These are phyloP conservation scores for Crithidia brevicula DNA, from an alignment of 208 protist genomes.

Conservation along the genomic window DNA sequence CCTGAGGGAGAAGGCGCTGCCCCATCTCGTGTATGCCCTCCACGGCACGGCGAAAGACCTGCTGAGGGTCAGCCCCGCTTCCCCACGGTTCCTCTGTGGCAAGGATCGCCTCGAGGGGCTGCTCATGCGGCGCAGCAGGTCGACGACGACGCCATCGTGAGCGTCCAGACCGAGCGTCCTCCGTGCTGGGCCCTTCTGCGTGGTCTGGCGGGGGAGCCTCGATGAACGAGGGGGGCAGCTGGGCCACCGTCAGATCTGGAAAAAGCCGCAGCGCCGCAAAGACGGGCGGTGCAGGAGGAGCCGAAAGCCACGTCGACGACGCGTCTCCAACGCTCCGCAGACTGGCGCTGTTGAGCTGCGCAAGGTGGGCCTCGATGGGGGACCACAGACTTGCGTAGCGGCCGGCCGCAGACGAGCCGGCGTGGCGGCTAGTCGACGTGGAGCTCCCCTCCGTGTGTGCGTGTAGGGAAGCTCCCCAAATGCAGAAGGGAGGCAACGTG, in stretches of 20 bases:
- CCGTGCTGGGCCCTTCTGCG: background rate
- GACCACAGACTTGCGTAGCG: conserved; percentile 24
- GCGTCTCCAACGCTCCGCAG: background rate
- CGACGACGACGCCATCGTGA: background rate
- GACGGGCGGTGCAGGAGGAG: conserved; percentile 17
- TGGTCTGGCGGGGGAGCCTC: background rate
- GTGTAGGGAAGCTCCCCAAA: conserved; percentile 25
- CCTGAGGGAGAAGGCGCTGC: conserved; percentile 15
- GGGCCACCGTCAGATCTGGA: conserved; percentile 50
- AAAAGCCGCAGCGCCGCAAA: conserved; percentile 54
- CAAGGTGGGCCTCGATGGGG: conserved; percentile 31
- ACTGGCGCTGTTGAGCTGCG: background rate
- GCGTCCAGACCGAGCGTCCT: background rate
- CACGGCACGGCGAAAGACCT: conserved; percentile 29
- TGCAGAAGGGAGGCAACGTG: conserved; percentile 49
- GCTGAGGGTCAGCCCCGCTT: conserved; percentile 21
- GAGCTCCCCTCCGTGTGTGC: background rate
- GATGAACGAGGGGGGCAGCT: conserved; percentile 22
- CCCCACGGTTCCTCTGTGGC: conserved; percentile 43
- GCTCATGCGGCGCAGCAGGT: conserved; percentile 23
- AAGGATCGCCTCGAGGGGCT: conserved; percentile 38
- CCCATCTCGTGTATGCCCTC: conserved; percentile 25
- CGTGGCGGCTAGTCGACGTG: background rate
- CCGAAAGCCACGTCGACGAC: background rate
- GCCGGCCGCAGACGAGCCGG: background rate